Base-by-base conservation (phyloP, 306 rosid genomes). In the cucumber (Cucumis sativus) region DNA sequence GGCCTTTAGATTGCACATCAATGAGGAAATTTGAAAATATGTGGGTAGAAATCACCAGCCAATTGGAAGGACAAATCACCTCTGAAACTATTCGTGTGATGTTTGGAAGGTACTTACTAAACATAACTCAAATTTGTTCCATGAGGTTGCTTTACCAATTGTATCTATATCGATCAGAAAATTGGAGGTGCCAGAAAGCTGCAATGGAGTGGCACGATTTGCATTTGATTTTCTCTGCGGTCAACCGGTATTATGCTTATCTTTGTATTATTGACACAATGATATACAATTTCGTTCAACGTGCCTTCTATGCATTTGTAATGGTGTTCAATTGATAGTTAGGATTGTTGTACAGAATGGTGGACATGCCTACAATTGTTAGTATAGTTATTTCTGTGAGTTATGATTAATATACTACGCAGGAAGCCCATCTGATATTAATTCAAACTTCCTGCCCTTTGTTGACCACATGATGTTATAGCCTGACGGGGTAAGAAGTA, bases 151-250 rank as follows among this genome's bases (percentile, higher is more conserved):
- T 74, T 72, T 57, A 68, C 70, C 56, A 43, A 49, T 51, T 64
- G 62, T 47, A 45, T 71, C 10, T 47, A 76, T 82, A 83, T 80
- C 65, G 14, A 75, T 77, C 88, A 94, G 98, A 87, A 79, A 82
- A 45, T 81, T 95, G 84, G 96, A 87, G 83, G 98, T 92, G 86
- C 83, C 87, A 59, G 83, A 95, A 90, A 86, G 97, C 85, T 90
- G 93, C 60, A 78, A 84, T 77, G 98, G 97, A 84, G 89, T 87
- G 82, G 95, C 96, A 21, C 89, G 96, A 71, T 89, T 95, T 86
- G 78, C 96, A 64, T 95, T 95, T 80, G 96, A 92, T 54, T 78
- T 90, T 88, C 91, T 95, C 20, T 95, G 98, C 78, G 96, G 98
- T 59, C 96, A 60, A 40, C 98, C 97, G 88, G 98, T 93, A 88